Base-by-base conservation (phyloP, 495 filamentous ascomycete species). In the Lasiosphaeris hirsuta region DNA sequence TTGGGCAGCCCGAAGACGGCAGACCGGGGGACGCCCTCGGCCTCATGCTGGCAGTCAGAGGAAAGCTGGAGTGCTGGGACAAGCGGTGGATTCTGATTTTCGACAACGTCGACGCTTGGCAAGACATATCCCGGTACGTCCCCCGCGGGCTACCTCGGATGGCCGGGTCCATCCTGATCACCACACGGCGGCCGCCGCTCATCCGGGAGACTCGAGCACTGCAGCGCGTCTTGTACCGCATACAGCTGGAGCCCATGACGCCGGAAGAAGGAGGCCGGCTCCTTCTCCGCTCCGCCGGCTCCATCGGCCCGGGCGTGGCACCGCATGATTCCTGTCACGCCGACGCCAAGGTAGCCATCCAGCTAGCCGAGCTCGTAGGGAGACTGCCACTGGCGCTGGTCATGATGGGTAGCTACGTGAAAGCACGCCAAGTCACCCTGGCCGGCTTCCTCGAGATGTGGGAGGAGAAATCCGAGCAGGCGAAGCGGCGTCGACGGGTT, bases 101-200 rank as follows among this genome's bases (percentile, higher is more conserved):
- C 46, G 63, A 68, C 56, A 68, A 68, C 14, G 55, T 64, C 5
- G 58, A 63, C 9, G 50, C 56, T n/a, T 66, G 54, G 57, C 33
- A 49, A 7, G 50, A 58, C 30, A 34, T 68, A 3, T 11, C 46
- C 7, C 40, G 50, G 2, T 68, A 61, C 30, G 30, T 66, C 6
- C 65, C 65, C 0, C 19, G 39, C 10, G 50, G 57, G 14, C 47
- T 65, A 11, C 19, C 52, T 10, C 47, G 50, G 4, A 62, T 48
- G 10, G 19, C 23, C 15, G 65, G 63, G 1, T 66, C 60, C 18
- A 35, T 59, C 13, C 49, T 59, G 41, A 63, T 63, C 39, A 63
- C 51, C 8, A 65, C 50, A 0, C 35, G 50, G 7, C 34, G 41
- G 18, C 50, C 41, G 17, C 9, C 34, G 6, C 50, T 53, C 7